Percentiles rank a stretch among this genome's conserved stretches.
phyloP scores from a whole-genome alignment of 345 rosid species.

The Populus euphratica region DNA sequence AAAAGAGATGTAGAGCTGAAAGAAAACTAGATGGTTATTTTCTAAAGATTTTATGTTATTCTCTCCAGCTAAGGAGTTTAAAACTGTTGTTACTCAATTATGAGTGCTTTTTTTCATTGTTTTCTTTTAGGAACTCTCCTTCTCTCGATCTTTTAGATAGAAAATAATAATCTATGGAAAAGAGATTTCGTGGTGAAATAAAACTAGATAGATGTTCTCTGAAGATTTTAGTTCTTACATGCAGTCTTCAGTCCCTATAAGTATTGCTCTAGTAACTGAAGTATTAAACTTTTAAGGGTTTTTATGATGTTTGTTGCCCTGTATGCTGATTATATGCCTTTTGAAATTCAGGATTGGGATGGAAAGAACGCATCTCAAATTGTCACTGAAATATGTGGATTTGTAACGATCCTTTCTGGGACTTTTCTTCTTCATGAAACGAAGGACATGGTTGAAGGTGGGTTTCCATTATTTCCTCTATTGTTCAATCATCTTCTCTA shows the following conservation, averaged over 20 bases:
- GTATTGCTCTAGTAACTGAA: not conserved
- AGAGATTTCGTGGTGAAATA: not conserved
- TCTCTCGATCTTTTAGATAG: too few species aligned
- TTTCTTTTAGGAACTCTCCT: too few species aligned
- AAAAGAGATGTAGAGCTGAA: not conserved
- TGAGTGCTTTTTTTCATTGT: too few species aligned
- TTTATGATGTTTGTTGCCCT: not conserved
- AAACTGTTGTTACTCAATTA: too few species aligned
- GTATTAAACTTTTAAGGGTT: not conserved
- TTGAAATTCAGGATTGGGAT: constrained; percentile 67
- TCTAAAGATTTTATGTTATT: not conserved
- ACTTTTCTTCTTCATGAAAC: constrained; percentile 86
- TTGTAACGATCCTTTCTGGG: constrained; percentile 76
- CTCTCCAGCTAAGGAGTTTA: too few species aligned
- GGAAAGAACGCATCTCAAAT: constrained; percentile 78
- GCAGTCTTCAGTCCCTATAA: not conserved
- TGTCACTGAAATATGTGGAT: constrained; percentile 76
- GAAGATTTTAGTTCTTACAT: not conserved
- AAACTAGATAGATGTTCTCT: not conserved
- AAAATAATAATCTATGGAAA: not conserved
- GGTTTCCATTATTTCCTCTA: constrained; percentile 16
- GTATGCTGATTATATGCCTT: not conserved
- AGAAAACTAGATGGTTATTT: not conserved
- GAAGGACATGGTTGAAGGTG: constrained; percentile 73
- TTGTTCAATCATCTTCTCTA: not conserved